A percentile compares a stretch with the other conserved stretches of the same genome.
Evolutionary conservation across 2,329 filamentous ascomycete species (phyloP).

Genomic region (Daldinia sp.): DNA sequence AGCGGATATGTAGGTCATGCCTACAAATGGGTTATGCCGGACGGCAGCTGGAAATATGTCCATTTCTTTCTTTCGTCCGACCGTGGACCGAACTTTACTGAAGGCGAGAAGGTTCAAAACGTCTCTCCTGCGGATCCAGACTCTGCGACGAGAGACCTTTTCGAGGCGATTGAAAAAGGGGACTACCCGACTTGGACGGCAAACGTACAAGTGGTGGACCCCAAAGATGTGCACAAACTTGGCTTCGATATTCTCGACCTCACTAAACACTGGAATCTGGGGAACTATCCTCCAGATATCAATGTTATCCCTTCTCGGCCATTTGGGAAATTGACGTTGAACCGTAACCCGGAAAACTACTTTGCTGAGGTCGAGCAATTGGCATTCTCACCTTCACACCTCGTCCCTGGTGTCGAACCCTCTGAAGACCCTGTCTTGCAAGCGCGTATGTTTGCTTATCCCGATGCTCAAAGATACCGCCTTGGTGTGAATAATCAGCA

Average conservation of each 20-base stretch:
- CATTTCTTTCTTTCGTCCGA: background rate
- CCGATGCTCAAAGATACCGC: slow-evolving; percentile 72
- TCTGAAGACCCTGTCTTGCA: slow-evolving; percentile 73
- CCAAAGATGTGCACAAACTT: background rate
- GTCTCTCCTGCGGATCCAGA: background rate
- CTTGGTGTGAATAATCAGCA: slow-evolving; percentile 71
- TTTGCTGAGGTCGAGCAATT: background rate
- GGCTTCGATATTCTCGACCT: background rate
- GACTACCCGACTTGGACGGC: background rate
- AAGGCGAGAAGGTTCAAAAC: background rate
- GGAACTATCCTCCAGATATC: background rate
- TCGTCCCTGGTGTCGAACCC: slow-evolving; percentile 64
- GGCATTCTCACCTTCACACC: background rate
- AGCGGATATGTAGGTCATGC: background rate
- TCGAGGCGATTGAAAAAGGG: background rate
- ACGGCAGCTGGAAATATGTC: background rate
- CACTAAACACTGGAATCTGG: background rate
- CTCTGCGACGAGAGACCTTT: background rate
- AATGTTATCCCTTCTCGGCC: background rate
- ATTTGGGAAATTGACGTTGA: background rate
- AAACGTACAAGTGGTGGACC: background rate
- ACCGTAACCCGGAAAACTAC: background rate
- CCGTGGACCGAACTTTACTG: background rate
- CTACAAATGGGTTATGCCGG: background rate
- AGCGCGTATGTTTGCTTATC: slow-evolving; percentile 70